These are phyloP conservation scores for Barnettozyma sp. DNA, from an alignment of 805 yeast species.

Conservation along the genomic window DNA sequence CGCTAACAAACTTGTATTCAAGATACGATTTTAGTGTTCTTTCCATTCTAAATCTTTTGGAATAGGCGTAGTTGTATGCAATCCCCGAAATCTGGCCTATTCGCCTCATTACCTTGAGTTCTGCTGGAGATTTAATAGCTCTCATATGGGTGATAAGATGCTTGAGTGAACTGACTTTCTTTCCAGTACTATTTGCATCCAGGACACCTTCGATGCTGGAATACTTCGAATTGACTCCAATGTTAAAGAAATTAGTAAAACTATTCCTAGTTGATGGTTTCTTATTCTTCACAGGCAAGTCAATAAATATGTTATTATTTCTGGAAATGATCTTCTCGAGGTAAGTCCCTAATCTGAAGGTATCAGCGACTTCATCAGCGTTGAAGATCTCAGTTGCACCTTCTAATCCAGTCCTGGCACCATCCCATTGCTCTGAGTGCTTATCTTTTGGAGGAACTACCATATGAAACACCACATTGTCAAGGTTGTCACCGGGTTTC, in stretches of 20 bases:
- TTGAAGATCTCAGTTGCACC: conserved; percentile 82
- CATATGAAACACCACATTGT: conserved; percentile 60
- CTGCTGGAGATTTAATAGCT: conserved; percentile 67
- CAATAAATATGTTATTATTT: conserved; percentile 50
- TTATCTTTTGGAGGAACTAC: conserved; percentile 80
- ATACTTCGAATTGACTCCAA: conserved; percentile 21
- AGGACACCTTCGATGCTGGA: conserved; percentile 26
- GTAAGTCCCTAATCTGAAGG: conserved; percentile 36
- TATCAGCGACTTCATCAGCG: conserved; percentile 66
- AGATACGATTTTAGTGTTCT: conserved; percentile 71
- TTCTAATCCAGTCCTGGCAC: conserved; percentile 78
- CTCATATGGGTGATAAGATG: conserved; percentile 45
- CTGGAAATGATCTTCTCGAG: conserved; percentile 41
- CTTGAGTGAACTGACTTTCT: conserved; percentile 37
- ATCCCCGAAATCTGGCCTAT: conserved; percentile 80
- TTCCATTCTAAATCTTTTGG: conserved; percentile 60
- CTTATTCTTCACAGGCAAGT: conserved; percentile 29
- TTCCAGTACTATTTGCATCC: conserved; percentile 24
- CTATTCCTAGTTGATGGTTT: conserved; percentile 17
- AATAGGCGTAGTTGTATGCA: conserved; percentile 79
- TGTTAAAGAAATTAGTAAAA: conserved; percentile 27
- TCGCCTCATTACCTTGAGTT: conserved; percentile 67
- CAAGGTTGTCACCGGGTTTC: conserved; percentile 46
- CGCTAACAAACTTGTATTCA: conserved; percentile 73
- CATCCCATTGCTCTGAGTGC: conserved; percentile 88